Percentiles rank a stretch among this genome's conserved stretches.
phyloP scores from a whole-genome alignment of 176 grass and related monocot species.

The Panicum miliaceum region DNA sequence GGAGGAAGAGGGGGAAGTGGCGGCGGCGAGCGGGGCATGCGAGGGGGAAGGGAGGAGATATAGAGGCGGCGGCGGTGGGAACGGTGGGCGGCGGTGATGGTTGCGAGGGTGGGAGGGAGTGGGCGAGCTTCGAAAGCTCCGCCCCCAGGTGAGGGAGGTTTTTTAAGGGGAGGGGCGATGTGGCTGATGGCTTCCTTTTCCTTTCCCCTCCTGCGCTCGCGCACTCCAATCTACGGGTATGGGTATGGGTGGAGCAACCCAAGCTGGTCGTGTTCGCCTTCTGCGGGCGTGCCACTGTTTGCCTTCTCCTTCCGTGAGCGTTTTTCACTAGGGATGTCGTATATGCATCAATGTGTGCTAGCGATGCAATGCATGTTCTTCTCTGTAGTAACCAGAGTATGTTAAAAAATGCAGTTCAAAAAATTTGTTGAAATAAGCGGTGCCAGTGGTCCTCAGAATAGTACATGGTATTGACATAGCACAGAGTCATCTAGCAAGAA shows the following conservation, averaged over 20 bases:
- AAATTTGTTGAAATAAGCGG: too few relatives aligned
- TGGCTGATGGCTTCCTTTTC: neutral
- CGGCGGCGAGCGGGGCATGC: slow-evolving; percentile 20
- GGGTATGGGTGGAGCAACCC: slow-evolving; percentile 1
- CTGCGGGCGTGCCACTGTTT: neutral
- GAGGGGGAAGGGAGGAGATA: slow-evolving; percentile 21
- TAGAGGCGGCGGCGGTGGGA: slow-evolving; percentile 58
- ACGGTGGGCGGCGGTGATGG: slow-evolving; percentile 64
- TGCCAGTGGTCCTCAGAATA: too few relatives aligned
- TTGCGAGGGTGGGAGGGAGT: slow-evolving; percentile 45
- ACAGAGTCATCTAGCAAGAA: too few relatives aligned
- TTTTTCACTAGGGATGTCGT: neutral
- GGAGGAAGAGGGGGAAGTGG: neutral
- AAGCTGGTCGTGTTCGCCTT: neutral
- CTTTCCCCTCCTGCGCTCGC: neutral
- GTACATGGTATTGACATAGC: too few relatives aligned
- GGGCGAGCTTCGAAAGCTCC: slow-evolving; percentile 59
- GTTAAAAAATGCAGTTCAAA: too few relatives aligned
- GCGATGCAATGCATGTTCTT: too few relatives aligned
- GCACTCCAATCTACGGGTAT: slow-evolving; percentile 27
- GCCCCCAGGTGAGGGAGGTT: slow-evolving; percentile 30
- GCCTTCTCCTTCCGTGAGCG: neutral
- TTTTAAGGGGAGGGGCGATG: slow-evolving; percentile 39
- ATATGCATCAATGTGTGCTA: too few relatives aligned
- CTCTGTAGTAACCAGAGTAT: too few relatives aligned